Evolutionary conservation across 2,329 filamentous ascomycete genomes (phyloP), one percentile per base, ranked within the genome.

Genomic region (Hymenoscyphus infarciens): DNA sequence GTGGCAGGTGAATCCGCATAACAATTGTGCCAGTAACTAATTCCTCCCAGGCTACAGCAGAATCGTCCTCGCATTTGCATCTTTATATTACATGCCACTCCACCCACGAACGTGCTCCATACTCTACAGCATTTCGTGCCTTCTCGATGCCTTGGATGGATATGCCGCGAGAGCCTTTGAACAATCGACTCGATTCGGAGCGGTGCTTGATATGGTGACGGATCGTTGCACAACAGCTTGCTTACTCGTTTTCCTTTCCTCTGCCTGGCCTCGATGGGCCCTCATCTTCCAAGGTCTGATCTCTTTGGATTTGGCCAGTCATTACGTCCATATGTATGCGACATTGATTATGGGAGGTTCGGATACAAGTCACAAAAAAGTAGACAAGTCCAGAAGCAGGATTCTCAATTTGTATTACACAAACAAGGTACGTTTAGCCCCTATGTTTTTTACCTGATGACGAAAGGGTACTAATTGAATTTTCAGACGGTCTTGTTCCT

Each of bases 271-370:
- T 4, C 86, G 93, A 62, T 98, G 92, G 89, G 88, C 91, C 68
- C 92, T 98, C 70, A 74, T 98, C 63, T 99, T 99, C 83, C 95
- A 99, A 80, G 86, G 89, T 54, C 80, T 99, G 73, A 97, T 99
- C 76, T 90, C 89, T 61, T 80, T 99, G 71, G 95, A 99, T 77
- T 83, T 99, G 68, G 90, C 95, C 31, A 97, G 92, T 75, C 95
- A 99, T 78, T 99, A 98, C 76, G 94, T 98, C 82, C 95, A 99
- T 80, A 99, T 99, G 95, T 98, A 96, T 75, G 91, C 93, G 13
- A 97, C 92, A 0, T 81, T 97, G 72, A 88, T 88, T 68, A 95
- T 97, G 86, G 92, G 90, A 60, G 92, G 91, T 60, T 83, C 86
- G 60, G 85, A 87, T 19, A 80, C 85, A 70, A 88, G 92, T 80